Percentiles rank a stretch among this genome's conserved stretches.
phyloP scores from a whole-genome alignment of 2,329 filamentous ascomycete genomes.

The Alternaria novae-zelandiae region DNA sequence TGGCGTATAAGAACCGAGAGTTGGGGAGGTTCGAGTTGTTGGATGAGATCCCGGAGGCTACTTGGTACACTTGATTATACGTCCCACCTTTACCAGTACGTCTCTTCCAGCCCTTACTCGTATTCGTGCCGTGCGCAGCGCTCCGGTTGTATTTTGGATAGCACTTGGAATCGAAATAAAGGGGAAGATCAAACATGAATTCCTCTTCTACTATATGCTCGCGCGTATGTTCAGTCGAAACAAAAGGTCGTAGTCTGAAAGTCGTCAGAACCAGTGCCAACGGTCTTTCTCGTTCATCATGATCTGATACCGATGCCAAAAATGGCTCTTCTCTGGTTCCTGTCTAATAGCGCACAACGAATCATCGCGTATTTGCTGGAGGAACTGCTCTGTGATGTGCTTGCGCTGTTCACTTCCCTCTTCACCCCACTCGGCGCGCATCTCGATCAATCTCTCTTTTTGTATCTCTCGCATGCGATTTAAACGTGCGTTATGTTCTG shows the following conservation, averaged over 20 bases:
- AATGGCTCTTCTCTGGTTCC: background rate
- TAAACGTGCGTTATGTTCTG: background rate
- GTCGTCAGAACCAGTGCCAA: too few species aligned
- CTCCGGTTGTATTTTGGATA: too few species aligned
- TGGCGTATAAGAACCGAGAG: conserved; percentile 71
- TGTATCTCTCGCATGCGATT: background rate
- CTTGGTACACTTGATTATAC: conserved; percentile 68
- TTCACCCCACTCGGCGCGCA: background rate
- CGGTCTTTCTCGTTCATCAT: background rate
- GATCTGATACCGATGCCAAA: background rate
- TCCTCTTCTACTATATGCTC: too few species aligned
- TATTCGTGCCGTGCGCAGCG: too few species aligned
- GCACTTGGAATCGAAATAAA: too few species aligned
- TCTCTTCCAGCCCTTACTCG: too few species aligned
- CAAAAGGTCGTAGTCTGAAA: too few species aligned
- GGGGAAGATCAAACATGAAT: too few species aligned
- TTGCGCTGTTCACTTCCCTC: background rate
- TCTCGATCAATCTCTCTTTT: background rate
- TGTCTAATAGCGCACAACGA: background rate
- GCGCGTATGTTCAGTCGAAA: too few species aligned
- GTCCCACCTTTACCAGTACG: too few species aligned
- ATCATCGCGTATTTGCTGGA: background rate
- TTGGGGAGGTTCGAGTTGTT: conserved; percentile 64
- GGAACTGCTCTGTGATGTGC: background rate
- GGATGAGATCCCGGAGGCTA: conserved; percentile 63